Base-by-base conservation (phyloP, 1,284 basidiomycete species). In the Stygiomarasmius scandens region DNA sequence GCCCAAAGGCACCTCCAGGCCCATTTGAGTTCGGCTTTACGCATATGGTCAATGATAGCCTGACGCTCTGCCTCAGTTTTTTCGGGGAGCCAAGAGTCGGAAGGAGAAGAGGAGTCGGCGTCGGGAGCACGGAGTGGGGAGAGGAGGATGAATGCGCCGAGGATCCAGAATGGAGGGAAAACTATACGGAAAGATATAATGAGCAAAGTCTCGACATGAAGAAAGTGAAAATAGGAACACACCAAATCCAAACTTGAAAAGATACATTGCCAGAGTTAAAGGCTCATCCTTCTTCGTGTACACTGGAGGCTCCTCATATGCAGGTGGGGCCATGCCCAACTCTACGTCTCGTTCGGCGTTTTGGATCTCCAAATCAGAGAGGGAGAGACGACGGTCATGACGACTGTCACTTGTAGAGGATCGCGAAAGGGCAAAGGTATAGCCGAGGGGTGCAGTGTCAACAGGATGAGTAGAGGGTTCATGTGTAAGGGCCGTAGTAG, bases 201-300 rank as follows among this genome's bases (percentile, higher is more conserved):
- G 29, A 32, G 55, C 61, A n/a, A 10, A 41, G 12, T 5, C 29
- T 32, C 29, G 29, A 32, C 29, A 32, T 12, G 20, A 48, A 14
- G 38, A 47, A 41, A 50, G 20, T 25, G 49, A 49, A 34, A 52
- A 32, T 6, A 6, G 24, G 50, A 25, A 74, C 76, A 49, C 56
- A 77, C 76, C 55, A 61, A 78, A 77, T 23, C 76, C 74, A 56
- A 77, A 77, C 64, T 75, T 75, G 70, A 78, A 78, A 14, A 78
- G 67, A 61, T 68, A 75, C 73, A 74, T 74, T 3, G 76, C 75
- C 47, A 78, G 71, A 43, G 76, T 78, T 0, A 68, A 59, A 24
- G 74, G 76, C 65, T 77, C 75, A 22, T 52, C 47, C 20, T 25
- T 47, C n/a, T 19, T 22, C 20, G 55, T 55, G 47, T 73, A 73